Base-by-base conservation (phyloP, 2,329 filamentous ascomycete species). In the Ceratocystis ficicola region DNA sequence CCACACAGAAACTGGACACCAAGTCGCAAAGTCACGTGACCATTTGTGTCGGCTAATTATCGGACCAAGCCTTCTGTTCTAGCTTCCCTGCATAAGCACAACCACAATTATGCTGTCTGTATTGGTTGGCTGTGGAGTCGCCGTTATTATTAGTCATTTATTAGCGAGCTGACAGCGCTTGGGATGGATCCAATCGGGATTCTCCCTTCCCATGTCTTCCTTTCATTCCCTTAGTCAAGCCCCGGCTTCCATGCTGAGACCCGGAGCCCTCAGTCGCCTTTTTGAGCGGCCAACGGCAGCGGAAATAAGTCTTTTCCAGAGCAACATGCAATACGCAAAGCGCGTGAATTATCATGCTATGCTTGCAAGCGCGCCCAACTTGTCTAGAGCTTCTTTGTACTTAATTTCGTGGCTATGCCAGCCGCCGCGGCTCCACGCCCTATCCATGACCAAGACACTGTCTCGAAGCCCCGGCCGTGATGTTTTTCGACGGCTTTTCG, bases 81-180 rank as follows among this genome's bases (percentile, higher is more conserved):
- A 12, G 20, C 20, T 10, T 10, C 20, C 36, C 36, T 41, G 20
- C 48, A 25, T 25, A 25, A 25, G 20, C 20, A 22, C n/a, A 50
- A 52, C 20, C 8, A 12, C 28, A 28, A 25, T 15, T 52, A 12
- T 25, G 20, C 48, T n/a, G 20, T 22, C 20, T 50, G 10, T 52
- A 10, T 41, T 41, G 36, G 8, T 41, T 41, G 36, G 36, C 36
- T 41, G 2, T 41, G 10, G 48, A 7, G 15, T 12, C 25, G 48
- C 20, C 25, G 5, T 25, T 52, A 52, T 52, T 52, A 52, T 52
- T 52, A 52, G 44, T n/a, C n/a, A 22, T 50, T 50, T 28, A 52
- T 52, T 52, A 25, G 48, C 48, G 48, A 52, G 15, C 48, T 52
- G 48, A 52, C 48, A 52, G 48, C 48, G 48, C 48, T 52, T 52